Evolutionary conservation across 129 eudicot genomes (phyloP).

Genomic region (Mikania micrantha): DNA sequence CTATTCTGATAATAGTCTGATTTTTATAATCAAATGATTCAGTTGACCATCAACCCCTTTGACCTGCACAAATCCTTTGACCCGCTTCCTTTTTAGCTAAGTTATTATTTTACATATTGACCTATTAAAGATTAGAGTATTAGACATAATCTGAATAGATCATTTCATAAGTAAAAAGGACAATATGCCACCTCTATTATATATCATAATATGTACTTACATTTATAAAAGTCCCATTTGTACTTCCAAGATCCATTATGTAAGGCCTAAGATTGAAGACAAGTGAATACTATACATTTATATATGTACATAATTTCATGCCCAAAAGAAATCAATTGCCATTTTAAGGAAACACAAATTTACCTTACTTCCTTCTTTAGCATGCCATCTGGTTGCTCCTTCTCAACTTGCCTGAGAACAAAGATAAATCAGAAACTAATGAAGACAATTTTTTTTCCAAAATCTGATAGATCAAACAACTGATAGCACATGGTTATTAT

Average conservation of each 20-base stretch:
- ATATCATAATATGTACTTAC: slow-evolving; percentile 33
- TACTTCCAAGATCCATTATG: slow-evolving; percentile 98
- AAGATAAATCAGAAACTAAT: slow-evolving; percentile 10
- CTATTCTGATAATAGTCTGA: not conserved
- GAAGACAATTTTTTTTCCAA: not conserved
- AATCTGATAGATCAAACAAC: not conserved
- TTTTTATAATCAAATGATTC: not conserved
- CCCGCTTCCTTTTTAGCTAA: too few relatives aligned
- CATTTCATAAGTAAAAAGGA: not conserved
- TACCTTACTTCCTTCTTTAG: slow-evolving; percentile 63
- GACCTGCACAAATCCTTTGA: not conserved
- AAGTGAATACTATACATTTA: not conserved
- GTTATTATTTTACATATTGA: not conserved
- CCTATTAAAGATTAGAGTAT: not conserved
- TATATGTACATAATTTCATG: not conserved
- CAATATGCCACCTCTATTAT: not conserved
- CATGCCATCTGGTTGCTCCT: slow-evolving; percentile 79
- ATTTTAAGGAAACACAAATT: not conserved
- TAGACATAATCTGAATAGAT: not conserved
- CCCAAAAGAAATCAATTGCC: not conserved
- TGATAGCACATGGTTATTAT: not conserved
- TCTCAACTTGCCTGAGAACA: slow-evolving; percentile 79
- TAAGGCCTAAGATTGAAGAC: slow-evolving; percentile 59
- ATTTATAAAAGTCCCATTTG: slow-evolving; percentile 83
- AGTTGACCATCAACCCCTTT: not conserved